Percentiles rank a stretch among this genome's conserved stretches.
Evolutionary conservation across 306 rosid genomes (phyloP).

Genomic region (Quercus gilva): DNA sequence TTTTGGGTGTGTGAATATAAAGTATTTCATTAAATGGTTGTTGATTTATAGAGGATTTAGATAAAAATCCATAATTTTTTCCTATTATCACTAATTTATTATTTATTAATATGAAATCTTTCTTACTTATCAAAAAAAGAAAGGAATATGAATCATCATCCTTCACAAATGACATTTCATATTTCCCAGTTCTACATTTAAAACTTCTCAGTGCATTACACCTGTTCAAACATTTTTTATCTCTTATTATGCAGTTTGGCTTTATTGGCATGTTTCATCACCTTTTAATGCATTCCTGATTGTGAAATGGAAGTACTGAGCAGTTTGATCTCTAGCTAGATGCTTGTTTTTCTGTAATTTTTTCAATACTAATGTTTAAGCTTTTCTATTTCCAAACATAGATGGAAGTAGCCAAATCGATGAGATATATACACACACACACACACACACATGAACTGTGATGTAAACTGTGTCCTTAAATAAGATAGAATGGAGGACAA

Average conservation of each 20-base stretch:
- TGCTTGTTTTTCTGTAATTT: neutral
- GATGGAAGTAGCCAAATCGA: neutral
- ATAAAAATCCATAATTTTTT: neutral
- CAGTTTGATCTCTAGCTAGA: neutral
- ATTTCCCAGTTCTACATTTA: neutral
- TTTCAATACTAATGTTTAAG: neutral
- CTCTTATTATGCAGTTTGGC: neutral
- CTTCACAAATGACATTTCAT: neutral
- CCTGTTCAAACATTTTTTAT: neutral
- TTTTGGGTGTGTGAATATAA: neutral
- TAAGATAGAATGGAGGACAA: too few species aligned
- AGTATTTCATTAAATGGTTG: neutral
- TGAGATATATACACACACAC: too few species aligned
- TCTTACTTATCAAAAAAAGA: too few species aligned
- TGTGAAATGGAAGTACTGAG: neutral
- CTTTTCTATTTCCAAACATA: neutral
- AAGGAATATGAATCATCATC: too few species aligned
- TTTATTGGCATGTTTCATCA: neutral
- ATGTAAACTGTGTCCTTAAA: too few species aligned
- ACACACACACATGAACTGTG: too few species aligned
- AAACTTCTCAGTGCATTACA: neutral
- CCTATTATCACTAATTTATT: neutral
- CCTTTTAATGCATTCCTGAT: neutral
- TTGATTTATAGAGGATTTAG: neutral
- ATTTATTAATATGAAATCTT: neutral